Evolutionary conservation across 352 stramenopile genomes (phyloP).

Genomic region (Aphanomyces astaci): DNA sequence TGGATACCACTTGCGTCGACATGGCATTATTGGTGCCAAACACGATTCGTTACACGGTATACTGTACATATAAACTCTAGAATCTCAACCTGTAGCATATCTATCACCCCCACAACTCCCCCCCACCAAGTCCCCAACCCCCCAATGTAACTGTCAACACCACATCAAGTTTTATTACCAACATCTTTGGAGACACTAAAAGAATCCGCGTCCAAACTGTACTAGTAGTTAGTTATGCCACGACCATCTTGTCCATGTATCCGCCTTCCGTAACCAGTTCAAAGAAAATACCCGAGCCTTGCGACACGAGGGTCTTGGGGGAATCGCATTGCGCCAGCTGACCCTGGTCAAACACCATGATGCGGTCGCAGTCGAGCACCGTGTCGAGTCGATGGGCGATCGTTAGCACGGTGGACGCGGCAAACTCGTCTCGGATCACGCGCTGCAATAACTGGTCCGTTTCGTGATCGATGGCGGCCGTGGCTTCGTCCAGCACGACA

Average conservation of each 20-base stretch:
- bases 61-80: too few relatives aligned
- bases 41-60: too few relatives aligned
- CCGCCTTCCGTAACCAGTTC: conserved; percentile 34
- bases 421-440: conserved; percentile 84
- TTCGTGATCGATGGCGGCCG: conserved; percentile 69
- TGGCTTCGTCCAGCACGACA: conserved; percentile 77
- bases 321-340: conserved; percentile 79
- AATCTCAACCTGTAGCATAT: too few relatives aligned
- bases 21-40: too few relatives aligned
- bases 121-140: too few relatives aligned
- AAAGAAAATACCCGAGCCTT: conserved; percentile 36
- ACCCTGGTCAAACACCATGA: conserved; percentile 94
- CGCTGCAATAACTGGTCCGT: conserved; percentile 64
- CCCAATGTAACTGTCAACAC: too few relatives aligned
- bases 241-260: conserved; percentile 26
- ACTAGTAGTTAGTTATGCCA: background rate
- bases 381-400: conserved; percentile 98
- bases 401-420: conserved; percentile 90
- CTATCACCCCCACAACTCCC: too few relatives aligned
- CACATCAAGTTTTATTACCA: too few relatives aligned
- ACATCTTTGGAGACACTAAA: too few relatives aligned
- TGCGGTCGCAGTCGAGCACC: conserved; percentile 94
- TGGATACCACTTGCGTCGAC: too few relatives aligned
- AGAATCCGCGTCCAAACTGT: too few relatives aligned
- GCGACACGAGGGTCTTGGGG: conserved; percentile 50